These are phyloP conservation scores for Phialophora macrospora DNA, from an alignment of 2,329 filamentous ascomycete species.

Conservation along the genomic window DNA sequence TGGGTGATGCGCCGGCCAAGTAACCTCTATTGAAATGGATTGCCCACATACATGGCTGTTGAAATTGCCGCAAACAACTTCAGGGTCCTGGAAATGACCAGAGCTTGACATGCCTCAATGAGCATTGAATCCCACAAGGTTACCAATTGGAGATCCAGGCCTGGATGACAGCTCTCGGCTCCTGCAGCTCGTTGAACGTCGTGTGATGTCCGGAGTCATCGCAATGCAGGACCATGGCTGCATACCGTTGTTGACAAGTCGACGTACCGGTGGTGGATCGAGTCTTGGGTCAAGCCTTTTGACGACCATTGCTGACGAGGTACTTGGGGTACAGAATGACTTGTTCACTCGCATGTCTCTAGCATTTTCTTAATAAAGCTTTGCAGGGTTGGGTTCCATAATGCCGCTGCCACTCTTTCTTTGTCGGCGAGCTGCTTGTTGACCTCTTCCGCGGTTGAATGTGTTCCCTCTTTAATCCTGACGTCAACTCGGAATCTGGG, in stretches of 20 bases:
- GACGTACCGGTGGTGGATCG: background rate
- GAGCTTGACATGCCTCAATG: background rate
- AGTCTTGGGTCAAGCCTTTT: background rate
- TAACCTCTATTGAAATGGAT: background rate
- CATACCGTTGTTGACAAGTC: too few species aligned
- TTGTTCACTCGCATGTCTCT: conserved; percentile 70
- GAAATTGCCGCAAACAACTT: background rate
- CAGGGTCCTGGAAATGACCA: background rate
- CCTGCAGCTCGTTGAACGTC: background rate
- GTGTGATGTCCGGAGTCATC: background rate
- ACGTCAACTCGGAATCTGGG: conserved; percentile 92
- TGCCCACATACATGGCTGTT: background rate
- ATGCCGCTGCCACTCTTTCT: conserved; percentile 89
- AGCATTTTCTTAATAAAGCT: conserved; percentile 92
- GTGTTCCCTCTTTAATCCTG: conserved; percentile 92
- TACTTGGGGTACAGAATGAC: background rate
- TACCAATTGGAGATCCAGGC: background rate
- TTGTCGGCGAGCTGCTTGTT: conserved; percentile 98
- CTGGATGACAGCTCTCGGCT: background rate
- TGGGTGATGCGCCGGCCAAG: background rate
- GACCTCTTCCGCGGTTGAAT: conserved; percentile 90
- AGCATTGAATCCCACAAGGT: background rate
- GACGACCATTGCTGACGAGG: background rate
- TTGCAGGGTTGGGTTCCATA: conserved; percentile 91
- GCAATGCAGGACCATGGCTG: background rate